Evolutionary conservation across 306 rosid genomes (phyloP), one percentile per base, ranked within the genome.

Genomic region (Canavalia gladiata): DNA sequence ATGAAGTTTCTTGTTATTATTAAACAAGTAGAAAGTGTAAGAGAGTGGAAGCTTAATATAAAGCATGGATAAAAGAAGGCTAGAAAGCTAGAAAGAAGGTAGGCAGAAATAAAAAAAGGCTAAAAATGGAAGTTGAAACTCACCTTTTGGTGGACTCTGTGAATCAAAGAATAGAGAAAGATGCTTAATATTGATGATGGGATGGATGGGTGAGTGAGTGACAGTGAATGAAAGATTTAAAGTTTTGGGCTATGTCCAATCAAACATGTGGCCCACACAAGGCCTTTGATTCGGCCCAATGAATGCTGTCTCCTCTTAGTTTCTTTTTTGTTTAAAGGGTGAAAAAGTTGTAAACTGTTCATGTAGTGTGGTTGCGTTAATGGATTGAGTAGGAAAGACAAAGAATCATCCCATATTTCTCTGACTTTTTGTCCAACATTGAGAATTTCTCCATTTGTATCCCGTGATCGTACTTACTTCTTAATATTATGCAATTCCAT

Each of bases 231-330:
- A 66, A 86, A 81, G 67, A 8, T 54, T 81, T 77, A 68, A 79
- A 68, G 86, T 75, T 74, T 84, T 81, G 88, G 86, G 84, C 77
- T 78, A 82, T 82, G 88, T 81, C 90, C 60, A 79, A 82, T 82
- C 82, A 85, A 66, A 72, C 1, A 18, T 4, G 47, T 72, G 84
- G 67, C 83, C 81, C 78, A 75, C 87, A 46, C 34, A 5, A 69
- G 29, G 72, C 67, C 64, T 51, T 79, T 56, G 51, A 54, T 66
- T 58, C 73, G 67, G 78, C 81, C 83, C 79, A n/a, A 78, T 69
- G 70, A 81, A 68, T 81, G 68, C 56, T 74, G 77, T 67, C 51
- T 12, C 80, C 55, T 10, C 12, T 63, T 29, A 28, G 57, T 72
- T 10, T 1, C 30, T 35, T 52, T 12, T 11, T 6, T 49, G 42